Evolutionary conservation across 495 filamentous ascomycete species (phyloP).

Genomic region (Aspergillus homomorphus): DNA sequence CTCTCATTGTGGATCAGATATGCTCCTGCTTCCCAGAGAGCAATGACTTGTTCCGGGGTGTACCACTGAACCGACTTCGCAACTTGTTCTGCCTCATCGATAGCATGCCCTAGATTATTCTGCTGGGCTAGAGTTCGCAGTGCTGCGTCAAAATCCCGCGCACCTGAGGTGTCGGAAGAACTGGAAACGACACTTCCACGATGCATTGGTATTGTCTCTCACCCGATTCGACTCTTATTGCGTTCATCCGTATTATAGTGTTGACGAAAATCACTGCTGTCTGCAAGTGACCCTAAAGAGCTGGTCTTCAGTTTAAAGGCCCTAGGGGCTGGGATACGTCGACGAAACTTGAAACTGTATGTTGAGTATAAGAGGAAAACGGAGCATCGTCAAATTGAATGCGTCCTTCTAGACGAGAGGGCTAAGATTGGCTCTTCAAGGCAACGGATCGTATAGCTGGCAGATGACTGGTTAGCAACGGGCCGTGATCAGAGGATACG

Average conservation of each 20-base stretch:
- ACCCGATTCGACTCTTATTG: conserved; percentile 26
- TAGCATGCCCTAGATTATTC: conserved; percentile 35
- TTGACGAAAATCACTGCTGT: conserved; percentile 32
- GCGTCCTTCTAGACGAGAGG: conserved; percentile 36
- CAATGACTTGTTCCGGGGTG: conserved; percentile 40
- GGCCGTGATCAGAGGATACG: conserved; percentile 5
- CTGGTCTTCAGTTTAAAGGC: conserved; percentile 40
- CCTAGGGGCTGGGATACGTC: conserved; percentile 49
- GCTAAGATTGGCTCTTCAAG: conserved; percentile 15
- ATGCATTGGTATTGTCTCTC: conserved; percentile 45
- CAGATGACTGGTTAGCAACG: conserved; percentile 19
- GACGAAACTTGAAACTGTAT: conserved; percentile 41
- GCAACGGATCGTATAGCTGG: conserved; percentile 22
- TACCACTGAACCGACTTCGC: conserved; percentile 36
- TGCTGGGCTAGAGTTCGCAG: conserved; percentile 36
- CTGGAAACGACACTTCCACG: conserved; percentile 44
- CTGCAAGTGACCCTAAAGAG: conserved; percentile 36
- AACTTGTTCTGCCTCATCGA: conserved; percentile 41
- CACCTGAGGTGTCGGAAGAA: conserved; percentile 42
- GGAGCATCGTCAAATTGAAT: conserved; percentile 50
- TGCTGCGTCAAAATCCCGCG: conserved; percentile 41
- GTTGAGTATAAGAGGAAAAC: conserved; percentile 34
- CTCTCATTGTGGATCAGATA: conserved; percentile 39
- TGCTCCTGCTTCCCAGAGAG: conserved; percentile 42
- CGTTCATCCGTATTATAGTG: conserved; percentile 32